These are phyloP conservation scores for Anacardium occidentale DNA, from an alignment of 345 rosid species.

Conservation along the genomic window DNA sequence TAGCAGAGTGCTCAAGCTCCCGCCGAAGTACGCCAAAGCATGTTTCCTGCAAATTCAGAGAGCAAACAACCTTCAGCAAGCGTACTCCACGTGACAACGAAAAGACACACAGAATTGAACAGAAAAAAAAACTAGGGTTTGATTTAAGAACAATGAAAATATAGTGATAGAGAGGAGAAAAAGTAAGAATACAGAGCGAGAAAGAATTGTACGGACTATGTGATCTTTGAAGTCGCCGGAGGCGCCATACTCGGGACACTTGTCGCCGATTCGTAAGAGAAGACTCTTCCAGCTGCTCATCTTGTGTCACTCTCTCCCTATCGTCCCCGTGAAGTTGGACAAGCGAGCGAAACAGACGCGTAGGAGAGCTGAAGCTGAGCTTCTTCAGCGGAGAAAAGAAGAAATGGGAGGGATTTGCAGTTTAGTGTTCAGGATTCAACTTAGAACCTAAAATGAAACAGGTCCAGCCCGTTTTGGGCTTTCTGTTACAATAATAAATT, in stretches of 20 bases:
- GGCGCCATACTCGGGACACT: conserved; percentile 70
- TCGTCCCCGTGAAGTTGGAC: background rate
- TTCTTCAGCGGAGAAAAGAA: background rate
- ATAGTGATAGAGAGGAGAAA: background rate
- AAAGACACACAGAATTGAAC: background rate
- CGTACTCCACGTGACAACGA: background rate
- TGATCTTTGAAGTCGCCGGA: conserved; percentile 79
- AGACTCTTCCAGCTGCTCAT: conserved; percentile 86
- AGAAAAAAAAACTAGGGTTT: conserved; percentile 27
- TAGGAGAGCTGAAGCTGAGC: background rate
- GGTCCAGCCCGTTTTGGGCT: background rate
- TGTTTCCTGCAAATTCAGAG: conserved; percentile 60
- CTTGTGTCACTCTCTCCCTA: background rate
- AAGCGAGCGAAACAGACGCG: background rate
- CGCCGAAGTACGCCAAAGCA: conserved; percentile 75
- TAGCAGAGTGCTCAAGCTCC: conserved; percentile 73
- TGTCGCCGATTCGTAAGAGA: conserved; percentile 90
- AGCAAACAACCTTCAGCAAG: background rate
- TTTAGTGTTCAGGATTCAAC: background rate
- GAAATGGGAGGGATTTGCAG: background rate
- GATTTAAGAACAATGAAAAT: background rate
- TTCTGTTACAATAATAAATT: no score
- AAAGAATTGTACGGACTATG: conserved; percentile 47
- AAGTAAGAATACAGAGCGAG: conserved; percentile 13
- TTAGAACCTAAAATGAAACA: background rate